Evolutionary conservation across 176 grass and related monocot species (phyloP).

Genomic region (Aegilops sharonensis): DNA sequence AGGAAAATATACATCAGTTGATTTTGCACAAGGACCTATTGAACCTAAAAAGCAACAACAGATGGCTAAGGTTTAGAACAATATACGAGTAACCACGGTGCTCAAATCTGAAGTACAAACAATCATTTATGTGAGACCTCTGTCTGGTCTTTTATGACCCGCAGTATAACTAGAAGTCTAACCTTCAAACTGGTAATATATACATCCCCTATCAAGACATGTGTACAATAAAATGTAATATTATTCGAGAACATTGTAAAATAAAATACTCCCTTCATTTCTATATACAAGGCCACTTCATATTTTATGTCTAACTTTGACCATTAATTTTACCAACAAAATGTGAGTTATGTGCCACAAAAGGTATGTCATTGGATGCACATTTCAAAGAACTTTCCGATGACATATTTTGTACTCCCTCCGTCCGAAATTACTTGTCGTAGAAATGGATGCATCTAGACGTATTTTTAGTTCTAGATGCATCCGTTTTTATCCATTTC

Average conservation of each 20-base stretch:
- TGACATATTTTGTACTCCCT: too few relatives aligned
- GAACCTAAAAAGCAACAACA: neutral
- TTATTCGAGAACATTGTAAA: neutral
- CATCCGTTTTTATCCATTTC: too few relatives aligned
- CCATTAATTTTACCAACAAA: too few relatives aligned
- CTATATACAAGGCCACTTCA: too few relatives aligned
- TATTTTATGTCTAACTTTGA: too few relatives aligned
- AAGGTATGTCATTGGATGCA: too few relatives aligned
- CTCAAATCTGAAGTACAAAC: neutral
- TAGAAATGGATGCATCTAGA: too few relatives aligned
- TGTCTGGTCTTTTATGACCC: neutral
- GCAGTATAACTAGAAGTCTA: neutral
- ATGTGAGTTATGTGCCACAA: too few relatives aligned
- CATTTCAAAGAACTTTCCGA: too few relatives aligned
- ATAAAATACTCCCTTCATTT: neutral
- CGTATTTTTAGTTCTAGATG: too few relatives aligned
- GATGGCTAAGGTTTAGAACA: neutral
- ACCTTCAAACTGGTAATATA: neutral
- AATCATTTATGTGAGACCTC: neutral
- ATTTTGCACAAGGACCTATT: slow-evolving; percentile 22
- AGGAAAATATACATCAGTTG: slow-evolving; percentile 8
- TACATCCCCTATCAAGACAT: neutral
- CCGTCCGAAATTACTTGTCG: too few relatives aligned
- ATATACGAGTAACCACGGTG: neutral
- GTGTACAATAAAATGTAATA: neutral